Percentiles rank a stretch among this genome's conserved stretches.
Evolutionary conservation across 1,284 basidiomycete genomes (phyloP).

Genomic region (Microbotryum lychnidis-dioicae): DNA sequence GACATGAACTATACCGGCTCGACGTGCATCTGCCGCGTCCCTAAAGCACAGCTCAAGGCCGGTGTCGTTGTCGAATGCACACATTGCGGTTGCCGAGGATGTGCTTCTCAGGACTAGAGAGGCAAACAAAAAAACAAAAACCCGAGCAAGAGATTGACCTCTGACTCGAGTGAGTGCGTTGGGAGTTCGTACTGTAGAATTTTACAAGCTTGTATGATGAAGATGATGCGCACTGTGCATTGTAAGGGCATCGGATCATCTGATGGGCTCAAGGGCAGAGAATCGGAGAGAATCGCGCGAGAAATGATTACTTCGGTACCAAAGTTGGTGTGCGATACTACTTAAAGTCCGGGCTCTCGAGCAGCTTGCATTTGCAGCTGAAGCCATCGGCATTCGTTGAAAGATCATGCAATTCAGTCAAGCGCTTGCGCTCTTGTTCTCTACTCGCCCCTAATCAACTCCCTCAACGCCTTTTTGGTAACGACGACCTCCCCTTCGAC

Average conservation of each 20-base stretch:
- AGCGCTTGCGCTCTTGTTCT: neutral
- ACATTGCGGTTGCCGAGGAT: conserved; percentile 35
- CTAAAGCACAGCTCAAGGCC: conserved; percentile 80
- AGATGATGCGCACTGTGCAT: too few relatives aligned
- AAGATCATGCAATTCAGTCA: neutral
- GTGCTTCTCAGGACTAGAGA: conserved; percentile 33
- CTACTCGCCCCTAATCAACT: conserved; percentile 25
- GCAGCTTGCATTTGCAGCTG: neutral
- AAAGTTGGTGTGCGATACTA: too few relatives aligned
- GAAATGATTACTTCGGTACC: too few relatives aligned
- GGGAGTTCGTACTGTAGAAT: too few relatives aligned
- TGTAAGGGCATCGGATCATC: too few relatives aligned
- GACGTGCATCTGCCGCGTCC: conserved; percentile 97
- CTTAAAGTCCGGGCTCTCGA: neutral
- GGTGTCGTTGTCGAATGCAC: conserved; percentile 68
- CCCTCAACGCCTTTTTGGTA: conserved; percentile 32
- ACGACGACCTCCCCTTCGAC: conserved; percentile 74
- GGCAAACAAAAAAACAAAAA: too few relatives aligned
- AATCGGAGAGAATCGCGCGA: too few relatives aligned
- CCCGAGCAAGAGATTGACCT: too few relatives aligned
- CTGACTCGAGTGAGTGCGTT: too few relatives aligned
- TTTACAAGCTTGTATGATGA: too few relatives aligned
- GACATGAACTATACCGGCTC: conserved; percentile 99
- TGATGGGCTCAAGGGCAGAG: too few relatives aligned
- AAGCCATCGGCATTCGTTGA: too few relatives aligned